These are phyloP conservation scores for Ophiostoma sp. DNA, from an alignment of 2,329 filamentous ascomycete species.

Conservation along the genomic window DNA sequence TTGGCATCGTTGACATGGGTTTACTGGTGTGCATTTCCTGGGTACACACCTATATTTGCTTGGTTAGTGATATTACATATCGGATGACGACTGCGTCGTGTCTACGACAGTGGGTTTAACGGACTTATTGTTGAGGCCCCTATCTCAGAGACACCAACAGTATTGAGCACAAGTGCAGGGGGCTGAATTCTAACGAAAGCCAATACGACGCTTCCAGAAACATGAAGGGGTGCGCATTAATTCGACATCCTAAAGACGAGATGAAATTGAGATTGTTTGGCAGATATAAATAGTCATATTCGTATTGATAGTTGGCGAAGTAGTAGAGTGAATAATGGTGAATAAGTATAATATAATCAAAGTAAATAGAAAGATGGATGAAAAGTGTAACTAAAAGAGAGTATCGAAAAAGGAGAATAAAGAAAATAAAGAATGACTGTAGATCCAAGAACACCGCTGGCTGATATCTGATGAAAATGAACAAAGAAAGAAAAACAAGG, in stretches of 20 bases:
- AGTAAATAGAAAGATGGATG: background rate
- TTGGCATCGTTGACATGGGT: too few relatives aligned
- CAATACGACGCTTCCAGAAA: background rate
- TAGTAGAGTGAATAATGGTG: too few relatives aligned
- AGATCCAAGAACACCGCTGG: conserved; percentile 15
- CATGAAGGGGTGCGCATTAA: background rate
- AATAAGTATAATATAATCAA: too few relatives aligned
- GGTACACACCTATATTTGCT: background rate
- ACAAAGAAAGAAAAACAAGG: background rate
- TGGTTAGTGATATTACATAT: background rate
- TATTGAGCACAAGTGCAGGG: background rate
- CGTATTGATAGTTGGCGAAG: too few relatives aligned
- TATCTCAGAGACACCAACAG: background rate
- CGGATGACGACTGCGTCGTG: background rate
- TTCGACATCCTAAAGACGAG: background rate
- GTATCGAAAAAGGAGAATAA: conserved; percentile 8
- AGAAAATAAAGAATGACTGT: background rate
- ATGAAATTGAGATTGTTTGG: background rate
- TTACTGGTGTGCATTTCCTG: background rate
- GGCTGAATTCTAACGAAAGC: background rate
- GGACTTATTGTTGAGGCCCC: background rate
- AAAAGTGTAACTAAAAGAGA: conserved; percentile 13
- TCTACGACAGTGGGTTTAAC: too few relatives aligned
- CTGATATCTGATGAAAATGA: conserved; percentile 12
- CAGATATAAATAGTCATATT: too few relatives aligned